These are phyloP conservation scores for Rhizoclosmatium sp. DNA, from an alignment of 192 early-diverging fungal genomes.

Conservation along the genomic window DNA sequence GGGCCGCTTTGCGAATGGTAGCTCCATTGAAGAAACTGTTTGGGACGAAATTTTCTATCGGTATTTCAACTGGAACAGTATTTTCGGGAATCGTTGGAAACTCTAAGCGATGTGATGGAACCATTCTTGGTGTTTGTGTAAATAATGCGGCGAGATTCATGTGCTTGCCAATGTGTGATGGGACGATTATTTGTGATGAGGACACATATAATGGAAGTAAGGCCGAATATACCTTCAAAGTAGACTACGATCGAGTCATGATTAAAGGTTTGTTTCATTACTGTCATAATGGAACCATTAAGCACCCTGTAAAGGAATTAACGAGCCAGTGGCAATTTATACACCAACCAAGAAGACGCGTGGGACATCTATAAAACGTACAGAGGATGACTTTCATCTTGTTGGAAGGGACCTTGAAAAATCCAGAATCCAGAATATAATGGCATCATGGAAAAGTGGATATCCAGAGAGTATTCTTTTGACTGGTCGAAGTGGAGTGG, in stretches of 20 bases:
- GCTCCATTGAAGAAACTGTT: not conserved
- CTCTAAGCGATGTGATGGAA: conserved; percentile 34
- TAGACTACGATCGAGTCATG: not conserved
- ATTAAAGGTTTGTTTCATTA: conserved; percentile 10
- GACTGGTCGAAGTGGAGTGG: conserved; percentile 30
- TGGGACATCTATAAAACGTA: not conserved
- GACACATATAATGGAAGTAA: conserved; percentile 31
- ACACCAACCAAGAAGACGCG: conserved; percentile 20
- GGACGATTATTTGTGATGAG: conserved; percentile 35
- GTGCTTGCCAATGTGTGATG: conserved; percentile 28
- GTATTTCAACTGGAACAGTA: conserved; percentile 26
- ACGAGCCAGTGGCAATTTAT: conserved; percentile 19
- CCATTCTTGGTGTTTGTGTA: conserved; percentile 31
- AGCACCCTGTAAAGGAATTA: conserved; percentile 5
- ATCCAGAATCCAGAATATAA: conserved; percentile 1
- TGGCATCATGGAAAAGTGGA: conserved; percentile 5
- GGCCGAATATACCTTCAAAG: conserved; percentile 1
- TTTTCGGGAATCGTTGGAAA: conserved; percentile 45
- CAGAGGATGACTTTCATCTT: conserved; percentile 1
- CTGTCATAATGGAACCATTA: not conserved
- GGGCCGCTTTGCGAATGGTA: conserved; percentile 26
- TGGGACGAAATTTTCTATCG: conserved; percentile 34
- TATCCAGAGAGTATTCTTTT: conserved; percentile 16
- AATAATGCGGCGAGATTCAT: conserved; percentile 38
- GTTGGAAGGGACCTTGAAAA: conserved; percentile 30